phyloP scores from a whole-genome alignment of 1,284 basidiomycete genomes.

The Heterobasidion parviporum region DNA sequence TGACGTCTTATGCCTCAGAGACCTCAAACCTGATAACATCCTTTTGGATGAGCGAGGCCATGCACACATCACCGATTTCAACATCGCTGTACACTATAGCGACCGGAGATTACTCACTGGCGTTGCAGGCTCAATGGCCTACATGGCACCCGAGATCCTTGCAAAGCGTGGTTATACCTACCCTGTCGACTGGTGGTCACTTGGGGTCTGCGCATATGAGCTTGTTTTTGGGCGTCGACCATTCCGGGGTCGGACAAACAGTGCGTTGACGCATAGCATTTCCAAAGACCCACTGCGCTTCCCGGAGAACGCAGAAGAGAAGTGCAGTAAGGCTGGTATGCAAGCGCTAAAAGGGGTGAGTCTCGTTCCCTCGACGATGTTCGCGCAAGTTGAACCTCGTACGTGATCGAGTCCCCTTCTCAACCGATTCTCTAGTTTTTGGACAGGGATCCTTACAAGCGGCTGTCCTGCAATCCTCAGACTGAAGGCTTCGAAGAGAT shows the following conservation, averaged over 20 bases:
- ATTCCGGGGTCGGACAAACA: constrained; percentile 88
- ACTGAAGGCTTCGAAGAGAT: constrained; percentile 77
- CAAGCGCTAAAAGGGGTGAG: constrained; percentile 61
- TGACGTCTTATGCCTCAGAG: constrained; percentile 38
- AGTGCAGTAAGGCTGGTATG: constrained; percentile 59
- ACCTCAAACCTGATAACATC: constrained; percentile 97
- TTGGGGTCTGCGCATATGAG: constrained; percentile 90
- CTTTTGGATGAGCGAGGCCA: constrained; percentile 93
- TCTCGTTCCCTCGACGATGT: constrained; percentile 9
- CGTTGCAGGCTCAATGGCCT: constrained; percentile 99
- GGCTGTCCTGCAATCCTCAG: constrained; percentile 75
- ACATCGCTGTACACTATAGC: constrained; percentile 95
- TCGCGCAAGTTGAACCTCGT: constrained; percentile 1
- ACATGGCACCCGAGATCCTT: constrained; percentile 97
- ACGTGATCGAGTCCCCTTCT: not conserved
- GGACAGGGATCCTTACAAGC: constrained; percentile 76
- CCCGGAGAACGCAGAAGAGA: constrained; percentile 70
- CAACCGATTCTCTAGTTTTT: constrained; percentile 49
- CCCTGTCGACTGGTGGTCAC: constrained; percentile 94
- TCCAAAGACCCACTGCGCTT: constrained; percentile 68
- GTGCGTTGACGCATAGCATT: constrained; percentile 84
- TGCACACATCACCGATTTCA: constrained; percentile 96
- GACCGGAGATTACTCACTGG: constrained; percentile 80
- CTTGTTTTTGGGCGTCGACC: constrained; percentile 87
- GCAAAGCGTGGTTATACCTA: constrained; percentile 80